These are phyloP conservation scores for Taphrina populina DNA, from an alignment of 1,139 yeast genomes.

Conservation along the genomic window DNA sequence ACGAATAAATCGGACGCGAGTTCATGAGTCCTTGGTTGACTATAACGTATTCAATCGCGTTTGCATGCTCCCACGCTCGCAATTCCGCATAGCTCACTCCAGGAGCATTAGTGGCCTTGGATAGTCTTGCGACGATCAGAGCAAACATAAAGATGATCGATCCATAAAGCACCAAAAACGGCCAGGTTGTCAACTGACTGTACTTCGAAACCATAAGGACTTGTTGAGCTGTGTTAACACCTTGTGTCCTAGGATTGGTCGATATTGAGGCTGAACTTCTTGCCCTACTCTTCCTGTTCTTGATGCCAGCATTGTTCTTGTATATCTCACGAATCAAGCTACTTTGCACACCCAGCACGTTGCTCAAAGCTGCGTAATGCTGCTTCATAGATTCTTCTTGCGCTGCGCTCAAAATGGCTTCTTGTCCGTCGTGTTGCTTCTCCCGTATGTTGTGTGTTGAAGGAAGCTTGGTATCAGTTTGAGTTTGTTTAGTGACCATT, in stretches of 20 bases:
- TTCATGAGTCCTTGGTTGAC: conserved; percentile 15
- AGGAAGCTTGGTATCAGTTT: no score
- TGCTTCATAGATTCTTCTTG: conserved; percentile 12
- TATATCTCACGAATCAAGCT: conserved; percentile 11
- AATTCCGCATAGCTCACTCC: conserved; percentile 32
- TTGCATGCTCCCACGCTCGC: conserved; percentile 20
- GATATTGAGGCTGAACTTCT: not conserved
- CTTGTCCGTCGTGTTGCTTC: not conserved
- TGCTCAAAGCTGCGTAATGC: conserved; percentile 16
- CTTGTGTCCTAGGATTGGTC: no score
- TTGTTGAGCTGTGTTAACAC: not conserved
- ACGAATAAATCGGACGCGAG: not conserved
- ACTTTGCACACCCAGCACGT: conserved; percentile 13
- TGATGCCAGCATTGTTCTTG: conserved; percentile 9
- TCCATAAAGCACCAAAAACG: not conserved
- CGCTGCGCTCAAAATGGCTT: no score
- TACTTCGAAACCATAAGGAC: not conserved
- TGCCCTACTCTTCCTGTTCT: not conserved
- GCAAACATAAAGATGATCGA: conserved; percentile 12
- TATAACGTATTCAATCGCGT: conserved; percentile 7
- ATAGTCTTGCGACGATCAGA: not conserved
- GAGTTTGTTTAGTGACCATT: no score
- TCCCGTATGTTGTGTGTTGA: no score
- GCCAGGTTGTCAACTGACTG: conserved; percentile 4
- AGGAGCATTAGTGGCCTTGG: conserved; percentile 7